These are phyloP conservation scores for Bipolaris oryzae DNA, from an alignment of 2,329 filamentous ascomycete genomes.

Conservation along the genomic window DNA sequence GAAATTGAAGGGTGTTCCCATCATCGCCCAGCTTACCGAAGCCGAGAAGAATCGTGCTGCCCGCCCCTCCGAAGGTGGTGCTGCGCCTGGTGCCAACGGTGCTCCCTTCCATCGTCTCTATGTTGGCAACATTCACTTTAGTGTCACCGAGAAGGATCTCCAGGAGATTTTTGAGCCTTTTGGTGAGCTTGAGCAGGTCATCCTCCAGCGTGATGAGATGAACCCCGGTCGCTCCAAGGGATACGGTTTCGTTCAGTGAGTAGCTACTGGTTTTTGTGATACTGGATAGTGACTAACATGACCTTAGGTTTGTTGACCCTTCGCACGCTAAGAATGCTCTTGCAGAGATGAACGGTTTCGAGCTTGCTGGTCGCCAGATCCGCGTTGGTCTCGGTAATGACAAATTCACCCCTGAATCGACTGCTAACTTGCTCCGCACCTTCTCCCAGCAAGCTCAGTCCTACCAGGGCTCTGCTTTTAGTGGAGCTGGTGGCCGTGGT, in stretches of 20 bases:
- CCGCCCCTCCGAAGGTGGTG: slow-evolving; percentile 67
- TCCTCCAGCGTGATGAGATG: slow-evolving; percentile 96
- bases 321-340: slow-evolving; percentile 90
- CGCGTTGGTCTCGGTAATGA: slow-evolving; percentile 99
- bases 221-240: slow-evolving; percentile 63
- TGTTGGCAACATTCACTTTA: slow-evolving; percentile 99
- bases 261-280: slow-evolving; percentile 30
- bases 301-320: slow-evolving; percentile 83
- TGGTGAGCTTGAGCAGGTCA: slow-evolving; percentile 95
- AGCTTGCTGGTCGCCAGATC: slow-evolving; percentile 94
- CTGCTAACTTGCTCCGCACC: slow-evolving; percentile 87
- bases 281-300: slow-evolving; percentile 21
- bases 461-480: slow-evolving; percentile 90
- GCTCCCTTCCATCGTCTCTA: slow-evolving; percentile 98
- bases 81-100: slow-evolving; percentile 73
- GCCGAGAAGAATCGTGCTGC: slow-evolving; percentile 99
- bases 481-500: slow-evolving; percentile 85
- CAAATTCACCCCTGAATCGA: slow-evolving; percentile 99
- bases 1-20: slow-evolving; percentile 96
- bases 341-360: slow-evolving; percentile 99
- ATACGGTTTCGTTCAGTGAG: slow-evolving; percentile 98
- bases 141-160: slow-evolving; percentile 93
- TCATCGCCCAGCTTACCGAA: slow-evolving; percentile 97
- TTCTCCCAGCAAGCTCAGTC: slow-evolving; percentile 69
- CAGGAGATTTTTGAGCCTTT: slow-evolving; percentile 97